Percentiles rank a stretch among this genome's conserved stretches.
These are phyloP conservation scores for Boletus vinaceobasis DNA, from an alignment of 768 basidiomycete species.

Conservation along the genomic window DNA sequence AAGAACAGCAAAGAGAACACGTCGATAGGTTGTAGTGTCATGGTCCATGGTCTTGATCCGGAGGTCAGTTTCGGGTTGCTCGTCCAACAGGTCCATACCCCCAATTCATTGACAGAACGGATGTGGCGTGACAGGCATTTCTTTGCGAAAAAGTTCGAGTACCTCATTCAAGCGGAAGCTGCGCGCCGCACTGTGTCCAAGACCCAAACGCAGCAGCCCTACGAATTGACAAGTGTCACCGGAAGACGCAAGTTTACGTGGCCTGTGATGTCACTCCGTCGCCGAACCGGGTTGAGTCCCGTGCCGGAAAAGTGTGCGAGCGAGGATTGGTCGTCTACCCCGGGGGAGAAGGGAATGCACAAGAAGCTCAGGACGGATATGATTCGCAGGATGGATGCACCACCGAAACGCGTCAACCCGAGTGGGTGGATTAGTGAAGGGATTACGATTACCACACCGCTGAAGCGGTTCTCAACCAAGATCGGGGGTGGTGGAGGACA, in stretches of 20 bases:
- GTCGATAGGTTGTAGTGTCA: constrained; percentile 64
- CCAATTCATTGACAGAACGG: background rate
- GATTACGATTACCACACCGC: constrained; percentile 23
- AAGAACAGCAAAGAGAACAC: background rate
- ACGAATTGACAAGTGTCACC: constrained; percentile 17
- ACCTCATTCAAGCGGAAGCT: constrained; percentile 48
- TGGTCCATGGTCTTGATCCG: constrained; percentile 82
- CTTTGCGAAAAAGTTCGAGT: constrained; percentile 65
- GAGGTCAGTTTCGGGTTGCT: constrained; percentile 40
- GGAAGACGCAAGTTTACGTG: constrained; percentile 22
- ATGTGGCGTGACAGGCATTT: constrained; percentile 46
- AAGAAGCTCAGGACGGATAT: constrained; percentile 58
- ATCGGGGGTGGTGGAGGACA: background rate
- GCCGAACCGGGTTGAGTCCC: constrained; percentile 25
- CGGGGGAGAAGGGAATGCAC: constrained; percentile 23
- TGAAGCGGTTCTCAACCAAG: constrained; percentile 15
- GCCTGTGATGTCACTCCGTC: constrained; percentile 32
- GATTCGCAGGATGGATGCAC: constrained; percentile 71
- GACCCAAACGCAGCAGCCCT: constrained; percentile 19
- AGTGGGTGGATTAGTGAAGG: constrained; percentile 67
- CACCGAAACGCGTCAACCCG: constrained; percentile 68
- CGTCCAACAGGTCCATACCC: background rate
- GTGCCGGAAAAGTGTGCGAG: constrained; percentile 21
- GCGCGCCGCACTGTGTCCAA: constrained; percentile 25
- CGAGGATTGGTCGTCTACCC: constrained; percentile 14